These are phyloP conservation scores for Populus euphratica DNA, from an alignment of 345 rosid species.

Conservation along the genomic window DNA sequence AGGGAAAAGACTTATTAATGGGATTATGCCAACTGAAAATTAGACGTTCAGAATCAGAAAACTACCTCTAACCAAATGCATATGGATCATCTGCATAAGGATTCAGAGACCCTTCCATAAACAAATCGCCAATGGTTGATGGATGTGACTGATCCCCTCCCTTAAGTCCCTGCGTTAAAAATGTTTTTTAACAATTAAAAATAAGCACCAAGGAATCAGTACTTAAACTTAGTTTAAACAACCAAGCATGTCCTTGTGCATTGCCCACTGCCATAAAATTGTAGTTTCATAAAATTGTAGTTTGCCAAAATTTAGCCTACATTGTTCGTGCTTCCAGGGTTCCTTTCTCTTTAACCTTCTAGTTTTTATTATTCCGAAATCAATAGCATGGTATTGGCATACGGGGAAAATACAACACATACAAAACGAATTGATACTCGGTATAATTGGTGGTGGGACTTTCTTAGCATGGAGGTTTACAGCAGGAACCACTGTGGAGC, in stretches of 20 bases:
- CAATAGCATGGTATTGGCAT: not conserved
- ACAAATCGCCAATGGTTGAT: constrained; percentile 82
- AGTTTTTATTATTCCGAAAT: not conserved
- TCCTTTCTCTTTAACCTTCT: not conserved
- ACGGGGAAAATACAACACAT: not conserved
- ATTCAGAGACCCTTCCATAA: constrained; percentile 85
- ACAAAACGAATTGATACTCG: not conserved
- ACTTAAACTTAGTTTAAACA: not conserved
- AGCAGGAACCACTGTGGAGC: not conserved
- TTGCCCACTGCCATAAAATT: not conserved
- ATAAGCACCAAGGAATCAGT: constrained; percentile 2
- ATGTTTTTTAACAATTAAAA: not conserved
- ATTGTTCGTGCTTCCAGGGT: not conserved
- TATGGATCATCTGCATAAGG: constrained; percentile 95
- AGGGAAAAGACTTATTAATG: not conserved
- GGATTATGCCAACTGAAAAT: not conserved
- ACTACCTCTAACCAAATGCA: constrained; percentile 65
- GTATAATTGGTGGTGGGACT: not conserved
- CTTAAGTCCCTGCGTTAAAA: constrained; percentile 46
- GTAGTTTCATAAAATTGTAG: not conserved
- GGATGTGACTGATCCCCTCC: constrained; percentile 35
- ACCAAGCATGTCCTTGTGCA: not conserved
- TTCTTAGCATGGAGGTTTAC: not conserved
- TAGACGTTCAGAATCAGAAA: not conserved
- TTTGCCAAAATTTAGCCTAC: not conserved